phyloP scores from a whole-genome alignment of 2,329 filamentous ascomycete genomes.

The Colletotrichum sansevieriae region DNA sequence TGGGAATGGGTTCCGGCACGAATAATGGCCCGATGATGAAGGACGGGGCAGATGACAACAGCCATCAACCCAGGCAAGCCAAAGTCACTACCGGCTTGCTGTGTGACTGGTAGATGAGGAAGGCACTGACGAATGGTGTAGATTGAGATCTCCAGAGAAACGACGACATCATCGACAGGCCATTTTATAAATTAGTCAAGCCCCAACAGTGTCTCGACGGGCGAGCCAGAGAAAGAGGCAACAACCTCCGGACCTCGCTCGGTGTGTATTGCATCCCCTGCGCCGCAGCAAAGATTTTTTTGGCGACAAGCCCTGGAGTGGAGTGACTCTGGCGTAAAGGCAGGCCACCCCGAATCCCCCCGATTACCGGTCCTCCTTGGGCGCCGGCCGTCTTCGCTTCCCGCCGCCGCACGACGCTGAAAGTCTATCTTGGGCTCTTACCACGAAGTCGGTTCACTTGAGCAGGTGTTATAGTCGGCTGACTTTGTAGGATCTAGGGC shows the following conservation, averaged over 20 bases:
- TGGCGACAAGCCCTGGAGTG: conserved; percentile 39
- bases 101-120: conserved; percentile 25
- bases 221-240: conserved; percentile 19
- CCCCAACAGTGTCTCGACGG: neutral
- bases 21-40: conserved; percentile 27
- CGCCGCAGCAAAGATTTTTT: conserved; percentile 27
- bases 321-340: conserved; percentile 37
- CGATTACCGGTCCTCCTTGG: conserved; percentile 25
- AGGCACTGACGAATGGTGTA: conserved; percentile 25
- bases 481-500: conserved; percentile 6
- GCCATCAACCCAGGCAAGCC: conserved; percentile 20
- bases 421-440: conserved; percentile 7
- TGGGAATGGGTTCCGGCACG: conserved; percentile 1
- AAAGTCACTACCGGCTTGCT: conserved; percentile 17
- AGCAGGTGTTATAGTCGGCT: conserved; percentile 33
- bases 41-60: neutral
- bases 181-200: conserved; percentile 29
- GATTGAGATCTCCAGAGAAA: conserved; percentile 32
- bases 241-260: conserved; percentile 23
- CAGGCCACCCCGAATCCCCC: conserved; percentile 34
- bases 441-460: conserved; percentile 37
- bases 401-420: conserved; percentile 28
- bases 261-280: conserved; percentile 25
- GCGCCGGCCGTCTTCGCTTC: conserved; percentile 27
- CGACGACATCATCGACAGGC: conserved; percentile 24